These are phyloP conservation scores for Lomentospora prolificans DNA, from an alignment of 2,329 filamentous ascomycete species.

Conservation along the genomic window DNA sequence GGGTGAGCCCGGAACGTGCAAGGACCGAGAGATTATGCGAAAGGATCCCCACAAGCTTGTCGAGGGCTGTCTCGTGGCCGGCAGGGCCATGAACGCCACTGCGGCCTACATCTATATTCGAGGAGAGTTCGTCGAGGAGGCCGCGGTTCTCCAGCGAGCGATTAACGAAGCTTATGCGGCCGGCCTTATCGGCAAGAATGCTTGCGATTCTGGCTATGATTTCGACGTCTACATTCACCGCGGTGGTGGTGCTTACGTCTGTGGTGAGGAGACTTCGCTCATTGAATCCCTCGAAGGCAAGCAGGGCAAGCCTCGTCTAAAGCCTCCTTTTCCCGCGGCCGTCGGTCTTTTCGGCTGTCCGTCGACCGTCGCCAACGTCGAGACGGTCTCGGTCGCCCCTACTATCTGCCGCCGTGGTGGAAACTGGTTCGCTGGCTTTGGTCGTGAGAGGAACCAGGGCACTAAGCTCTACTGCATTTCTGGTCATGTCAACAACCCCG, in stretches of 20 bases:
- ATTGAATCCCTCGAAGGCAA: slow-evolving; percentile 99
- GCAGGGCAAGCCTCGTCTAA: slow-evolving; percentile 94
- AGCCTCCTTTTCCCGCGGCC: slow-evolving; percentile 95
- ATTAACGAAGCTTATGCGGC: slow-evolving; percentile 97
- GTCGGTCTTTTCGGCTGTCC: slow-evolving; percentile 98
- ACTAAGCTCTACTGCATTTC: slow-evolving; percentile 99
- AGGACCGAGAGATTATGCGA: slow-evolving; percentile 99
- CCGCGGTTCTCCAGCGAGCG: slow-evolving; percentile 81
- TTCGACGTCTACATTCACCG: slow-evolving; percentile 97
- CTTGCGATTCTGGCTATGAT: slow-evolving; percentile 92
- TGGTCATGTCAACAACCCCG: slow-evolving; percentile 96
- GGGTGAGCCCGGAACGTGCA: slow-evolving; percentile 97
- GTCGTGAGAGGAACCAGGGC: slow-evolving; percentile 89
- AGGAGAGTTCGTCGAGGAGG: slow-evolving; percentile 95
- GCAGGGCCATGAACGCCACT: slow-evolving; percentile 96
- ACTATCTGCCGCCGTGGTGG: slow-evolving; percentile 91
- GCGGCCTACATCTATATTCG: slow-evolving; percentile 99
- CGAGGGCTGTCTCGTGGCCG: slow-evolving; percentile 91
- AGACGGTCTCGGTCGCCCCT: slow-evolving; percentile 89
- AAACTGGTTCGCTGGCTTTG: slow-evolving; percentile 87
- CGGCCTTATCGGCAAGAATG: slow-evolving; percentile 95
- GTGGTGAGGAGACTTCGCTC: slow-evolving; percentile 93
- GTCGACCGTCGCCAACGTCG: slow-evolving; percentile 95
- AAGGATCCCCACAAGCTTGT: slow-evolving; percentile 99
- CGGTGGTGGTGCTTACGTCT: slow-evolving; percentile 94